Evolutionary conservation across 176 grass and related monocot genomes (phyloP).

Genomic region (Paspalum notatum): DNA sequence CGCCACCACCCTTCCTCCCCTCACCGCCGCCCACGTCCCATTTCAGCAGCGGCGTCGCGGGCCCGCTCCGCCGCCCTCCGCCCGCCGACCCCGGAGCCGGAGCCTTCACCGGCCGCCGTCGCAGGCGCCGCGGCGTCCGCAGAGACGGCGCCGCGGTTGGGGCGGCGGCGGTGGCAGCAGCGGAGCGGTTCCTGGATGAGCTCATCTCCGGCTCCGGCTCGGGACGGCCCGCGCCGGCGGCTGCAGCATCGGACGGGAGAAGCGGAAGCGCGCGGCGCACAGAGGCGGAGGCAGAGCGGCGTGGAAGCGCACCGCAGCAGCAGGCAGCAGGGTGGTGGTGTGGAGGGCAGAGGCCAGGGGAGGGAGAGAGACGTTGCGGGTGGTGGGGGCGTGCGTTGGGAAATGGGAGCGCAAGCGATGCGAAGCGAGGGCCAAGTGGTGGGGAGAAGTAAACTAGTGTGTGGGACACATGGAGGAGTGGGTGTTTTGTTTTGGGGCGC

Average conservation of each 20-base stretch:
- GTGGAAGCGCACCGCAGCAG: too few relatives aligned
- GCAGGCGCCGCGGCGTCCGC: conserved; percentile 40
- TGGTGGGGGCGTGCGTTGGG: conserved; percentile 31
- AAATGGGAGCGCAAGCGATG: conserved; percentile 25
- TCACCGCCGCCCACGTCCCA: conserved; percentile 53
- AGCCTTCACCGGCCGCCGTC: conserved; percentile 33
- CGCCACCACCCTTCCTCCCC: background rate
- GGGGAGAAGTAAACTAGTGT: conserved; percentile 29
- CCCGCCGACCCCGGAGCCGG: conserved; percentile 4
- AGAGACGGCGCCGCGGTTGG: background rate
- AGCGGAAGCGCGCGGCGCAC: background rate
- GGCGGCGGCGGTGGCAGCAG: background rate
- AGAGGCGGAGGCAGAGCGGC: background rate
- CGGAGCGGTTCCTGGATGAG: conserved; percentile 48
- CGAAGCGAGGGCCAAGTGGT: background rate
- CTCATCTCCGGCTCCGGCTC: conserved; percentile 26
- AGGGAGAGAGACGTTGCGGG: conserved; percentile 75
- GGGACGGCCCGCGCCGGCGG: background rate
- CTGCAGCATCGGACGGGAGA: conserved; percentile 30
- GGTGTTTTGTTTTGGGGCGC: conserved; percentile 28
- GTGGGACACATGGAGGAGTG: background rate
- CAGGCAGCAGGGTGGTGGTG: background rate
- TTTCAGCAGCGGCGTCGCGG: conserved; percentile 70
- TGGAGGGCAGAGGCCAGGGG: background rate
- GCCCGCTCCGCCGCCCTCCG: conserved; percentile 62